A percentile compares a stretch with the other conserved stretches of the same genome.
Conservation (phyloP, 208 protist species). For the Trypanosoma scelopori region DNA sequence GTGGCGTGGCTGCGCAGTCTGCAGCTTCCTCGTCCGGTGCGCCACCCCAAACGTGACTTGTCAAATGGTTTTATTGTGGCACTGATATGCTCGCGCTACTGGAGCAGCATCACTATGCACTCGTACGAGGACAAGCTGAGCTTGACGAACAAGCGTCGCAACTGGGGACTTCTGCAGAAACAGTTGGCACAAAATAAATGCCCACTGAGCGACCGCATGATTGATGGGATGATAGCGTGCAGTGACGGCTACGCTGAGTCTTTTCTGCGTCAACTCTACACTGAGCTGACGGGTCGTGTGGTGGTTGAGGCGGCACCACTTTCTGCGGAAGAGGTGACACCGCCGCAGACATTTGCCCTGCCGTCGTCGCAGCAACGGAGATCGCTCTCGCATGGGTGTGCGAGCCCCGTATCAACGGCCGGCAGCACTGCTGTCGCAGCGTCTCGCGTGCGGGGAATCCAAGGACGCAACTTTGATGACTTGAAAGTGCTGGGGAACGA, state of each 20-base stretch:
- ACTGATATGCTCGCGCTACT: conserved; percentile 94
- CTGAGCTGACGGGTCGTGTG: conserved; percentile 64
- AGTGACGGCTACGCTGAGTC: conserved; percentile 66
- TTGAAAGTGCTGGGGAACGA: neutral
- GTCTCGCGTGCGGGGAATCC: conserved; percentile 9
- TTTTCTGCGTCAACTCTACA: conserved; percentile 81
- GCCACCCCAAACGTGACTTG: conserved; percentile 88
- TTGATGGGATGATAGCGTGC: conserved; percentile 79
- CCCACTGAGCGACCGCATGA: conserved; percentile 63
- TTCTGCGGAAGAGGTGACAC: conserved; percentile 21
- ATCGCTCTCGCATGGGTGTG: neutral
- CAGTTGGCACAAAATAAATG: conserved; percentile 61
- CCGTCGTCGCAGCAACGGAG: neutral
- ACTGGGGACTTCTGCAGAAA: conserved; percentile 85
- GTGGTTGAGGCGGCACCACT: conserved; percentile 53
- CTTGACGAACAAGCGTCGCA: conserved; percentile 74
- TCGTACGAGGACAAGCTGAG: conserved; percentile 83
- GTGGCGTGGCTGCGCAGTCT: conserved; percentile 92
- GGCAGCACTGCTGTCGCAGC: neutral
- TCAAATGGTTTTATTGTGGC: conserved; percentile 92
- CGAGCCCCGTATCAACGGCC: neutral
- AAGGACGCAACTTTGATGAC: neutral
- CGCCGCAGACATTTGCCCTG: conserved; percentile 19
- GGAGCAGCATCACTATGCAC: conserved; percentile 88
- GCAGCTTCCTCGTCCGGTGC: conserved; percentile 70